These are phyloP conservation scores for Termitomyces bulborhizus DNA, from an alignment of 768 basidiomycete genomes.

Conservation along the genomic window DNA sequence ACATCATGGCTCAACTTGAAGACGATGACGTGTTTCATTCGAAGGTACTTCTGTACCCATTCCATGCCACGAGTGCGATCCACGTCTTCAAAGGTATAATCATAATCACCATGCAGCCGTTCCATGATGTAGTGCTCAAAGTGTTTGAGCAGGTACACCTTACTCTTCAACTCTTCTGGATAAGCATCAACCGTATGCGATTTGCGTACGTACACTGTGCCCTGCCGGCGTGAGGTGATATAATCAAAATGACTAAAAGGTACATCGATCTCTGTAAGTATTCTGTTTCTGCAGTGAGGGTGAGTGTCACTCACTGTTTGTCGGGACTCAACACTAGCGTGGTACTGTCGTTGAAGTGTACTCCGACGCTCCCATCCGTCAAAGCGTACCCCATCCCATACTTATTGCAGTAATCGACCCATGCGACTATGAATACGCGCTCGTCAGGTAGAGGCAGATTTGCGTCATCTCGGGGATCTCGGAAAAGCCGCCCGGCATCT, in stretches of 20 bases:
- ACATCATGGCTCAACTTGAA: slow-evolving; percentile 96
- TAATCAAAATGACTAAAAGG: slow-evolving; percentile 79
- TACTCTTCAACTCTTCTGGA: slow-evolving; percentile 81
- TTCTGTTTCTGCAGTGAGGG: not conserved
- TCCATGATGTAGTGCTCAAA: slow-evolving; percentile 96
- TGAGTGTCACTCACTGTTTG: slow-evolving; percentile 60
- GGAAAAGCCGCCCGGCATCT: slow-evolving; percentile 56
- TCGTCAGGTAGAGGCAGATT: slow-evolving; percentile 49
- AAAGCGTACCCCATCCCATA: slow-evolving; percentile 99
- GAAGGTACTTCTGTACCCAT: slow-evolving; percentile 90
- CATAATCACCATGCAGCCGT: slow-evolving; percentile 76
- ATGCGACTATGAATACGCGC: slow-evolving; percentile 90
- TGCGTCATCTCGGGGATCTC: slow-evolving; percentile 51
- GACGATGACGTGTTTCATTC: slow-evolving; percentile 96
- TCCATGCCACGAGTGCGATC: slow-evolving; percentile 79
- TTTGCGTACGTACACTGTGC: slow-evolving; percentile 65
- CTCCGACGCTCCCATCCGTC: slow-evolving; percentile 91
- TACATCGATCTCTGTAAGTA: not conserved
- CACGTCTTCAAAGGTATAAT: slow-evolving; percentile 72
- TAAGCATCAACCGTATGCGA: slow-evolving; percentile 63
- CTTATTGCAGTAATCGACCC: slow-evolving; percentile 99
- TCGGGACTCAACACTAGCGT: slow-evolving; percentile 79
- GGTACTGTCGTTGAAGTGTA: slow-evolving; percentile 96
- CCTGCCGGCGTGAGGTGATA: slow-evolving; percentile 63
- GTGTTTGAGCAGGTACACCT: slow-evolving; percentile 89